phyloP scores from a whole-genome alignment of 2,329 filamentous ascomycete species.

The Juglanconis juglandina region DNA sequence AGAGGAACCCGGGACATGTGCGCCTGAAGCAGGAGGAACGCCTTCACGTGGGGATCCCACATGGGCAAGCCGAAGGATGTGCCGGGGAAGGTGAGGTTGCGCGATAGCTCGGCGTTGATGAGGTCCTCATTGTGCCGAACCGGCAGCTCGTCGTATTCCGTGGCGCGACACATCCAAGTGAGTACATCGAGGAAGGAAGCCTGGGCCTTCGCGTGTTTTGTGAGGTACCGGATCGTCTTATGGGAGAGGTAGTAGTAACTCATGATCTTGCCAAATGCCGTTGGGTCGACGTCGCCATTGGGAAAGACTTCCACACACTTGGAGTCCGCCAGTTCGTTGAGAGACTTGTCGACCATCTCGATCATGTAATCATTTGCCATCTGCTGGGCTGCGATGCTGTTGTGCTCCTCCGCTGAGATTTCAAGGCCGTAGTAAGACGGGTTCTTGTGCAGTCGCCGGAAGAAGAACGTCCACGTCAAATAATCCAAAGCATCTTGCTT shows the following conservation, averaged over 20 bases:
- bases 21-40: slow-evolving; percentile 88
- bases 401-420: slow-evolving; percentile 89
- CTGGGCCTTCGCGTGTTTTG: slow-evolving; percentile 68
- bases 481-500: slow-evolving; percentile 98
- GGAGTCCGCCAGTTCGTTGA: slow-evolving; percentile 77
- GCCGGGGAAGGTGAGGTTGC: slow-evolving; percentile 66
- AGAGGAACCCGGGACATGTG: slow-evolving; percentile 91
- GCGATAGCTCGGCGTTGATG: slow-evolving; percentile 86
- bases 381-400: slow-evolving; percentile 78
- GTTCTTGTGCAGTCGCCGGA: slow-evolving; percentile 94
- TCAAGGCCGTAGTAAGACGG: slow-evolving; percentile 96
- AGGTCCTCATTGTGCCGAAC: slow-evolving; percentile 98
- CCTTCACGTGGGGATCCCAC: slow-evolving; percentile 98
- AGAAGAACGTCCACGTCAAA: slow-evolving; percentile 99
- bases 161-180: slow-evolving; percentile 88
- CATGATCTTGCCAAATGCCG: slow-evolving; percentile 95
- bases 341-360: slow-evolving; percentile 81
- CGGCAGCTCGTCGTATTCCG: slow-evolving; percentile 95
- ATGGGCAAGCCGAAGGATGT: slow-evolving; percentile 71
- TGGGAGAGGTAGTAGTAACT: slow-evolving; percentile 98
- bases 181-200: slow-evolving; percentile 80
- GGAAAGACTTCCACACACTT: slow-evolving; percentile 78
- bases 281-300: slow-evolving; percentile 86
- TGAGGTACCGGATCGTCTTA: slow-evolving; percentile 84
- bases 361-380: slow-evolving; percentile 94